Percentiles rank a stretch among this genome's conserved stretches.
Evolutionary conservation across 768 basidiomycete species (phyloP).

Genomic region (Cystofilobasidium macerans): DNA sequence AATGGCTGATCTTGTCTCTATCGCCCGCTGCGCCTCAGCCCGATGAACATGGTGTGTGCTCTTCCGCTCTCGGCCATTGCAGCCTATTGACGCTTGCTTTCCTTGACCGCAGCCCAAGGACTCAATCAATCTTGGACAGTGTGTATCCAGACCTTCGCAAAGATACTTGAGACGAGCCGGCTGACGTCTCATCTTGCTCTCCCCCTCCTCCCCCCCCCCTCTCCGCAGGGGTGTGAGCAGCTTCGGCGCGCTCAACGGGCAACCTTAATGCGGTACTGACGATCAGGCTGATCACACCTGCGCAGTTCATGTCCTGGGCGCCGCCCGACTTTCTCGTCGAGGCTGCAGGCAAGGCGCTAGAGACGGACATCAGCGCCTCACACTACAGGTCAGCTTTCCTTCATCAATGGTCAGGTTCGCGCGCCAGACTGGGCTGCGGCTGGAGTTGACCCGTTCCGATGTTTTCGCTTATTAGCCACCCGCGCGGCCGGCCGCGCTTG

Average conservation of each 20-base stretch:
- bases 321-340: conserved; percentile 38
- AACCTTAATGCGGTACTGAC: too few species aligned
- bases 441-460: background rate
- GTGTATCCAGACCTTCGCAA: conserved; percentile 19
- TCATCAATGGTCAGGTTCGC: too few species aligned
- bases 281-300: too few species aligned
- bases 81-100: background rate
- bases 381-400: conserved; percentile 34
- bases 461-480: conserved; percentile 37
- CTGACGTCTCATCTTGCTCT: conserved; percentile 63
- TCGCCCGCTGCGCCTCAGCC: conserved; percentile 43
- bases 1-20: background rate
- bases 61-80: background rate
- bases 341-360: conserved; percentile 32
- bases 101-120: conserved; percentile 50
- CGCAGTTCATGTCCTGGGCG: conserved; percentile 34
- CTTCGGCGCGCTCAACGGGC: too few species aligned
- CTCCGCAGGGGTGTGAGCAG: too few species aligned
- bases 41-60: conserved; percentile 51
- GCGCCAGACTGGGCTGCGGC: too few species aligned
- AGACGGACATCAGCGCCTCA: conserved; percentile 36
- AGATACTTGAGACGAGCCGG: conserved; percentile 20
- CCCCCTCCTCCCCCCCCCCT: too few species aligned
- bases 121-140: conserved; percentile 86
- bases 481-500: conserved; percentile 74